Percentiles rank a stretch among this genome's conserved stretches.
phyloP scores from a whole-genome alignment of 768 basidiomycete genomes.

The Boletus eberwhitei region DNA sequence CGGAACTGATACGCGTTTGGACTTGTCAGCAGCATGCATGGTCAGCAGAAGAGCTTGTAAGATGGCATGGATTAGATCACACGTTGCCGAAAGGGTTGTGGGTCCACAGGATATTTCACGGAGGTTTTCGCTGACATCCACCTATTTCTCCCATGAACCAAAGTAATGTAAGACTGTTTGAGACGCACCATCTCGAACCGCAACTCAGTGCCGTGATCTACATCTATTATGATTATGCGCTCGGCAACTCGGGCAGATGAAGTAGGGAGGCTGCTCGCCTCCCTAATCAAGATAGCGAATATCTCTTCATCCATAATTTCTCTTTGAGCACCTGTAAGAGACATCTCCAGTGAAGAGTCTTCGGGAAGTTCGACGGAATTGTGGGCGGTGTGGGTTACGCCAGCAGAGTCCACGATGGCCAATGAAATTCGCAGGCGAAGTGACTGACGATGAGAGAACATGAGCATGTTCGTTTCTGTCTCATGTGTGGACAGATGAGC shows the following conservation, averaged over 20 bases:
- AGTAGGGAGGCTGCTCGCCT: slow-evolving; percentile 73
- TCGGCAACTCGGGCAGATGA: slow-evolving; percentile 79
- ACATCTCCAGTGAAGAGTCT: slow-evolving; percentile 43
- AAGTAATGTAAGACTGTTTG: not conserved
- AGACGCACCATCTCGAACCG: slow-evolving; percentile 67
- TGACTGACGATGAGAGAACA: slow-evolving; percentile 63
- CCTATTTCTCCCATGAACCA: slow-evolving; percentile 25
- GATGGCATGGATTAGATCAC: slow-evolving; percentile 65
- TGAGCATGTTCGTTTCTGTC: slow-evolving; percentile 40
- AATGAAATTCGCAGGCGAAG: slow-evolving; percentile 64
- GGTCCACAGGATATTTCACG: slow-evolving; percentile 8
- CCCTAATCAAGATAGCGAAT: slow-evolving; percentile 67
- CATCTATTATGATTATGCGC: slow-evolving; percentile 70
- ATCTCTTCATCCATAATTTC: slow-evolving; percentile 82
- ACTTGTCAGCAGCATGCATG: slow-evolving; percentile 50
- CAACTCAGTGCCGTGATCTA: slow-evolving; percentile 66
- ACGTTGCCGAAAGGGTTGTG: slow-evolving; percentile 35
- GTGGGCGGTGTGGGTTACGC: slow-evolving; percentile 31
- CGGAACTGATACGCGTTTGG: slow-evolving; percentile 33
- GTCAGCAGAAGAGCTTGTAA: slow-evolving; percentile 65
- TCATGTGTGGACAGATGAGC: slow-evolving; percentile 59
- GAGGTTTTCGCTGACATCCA: slow-evolving; percentile 29
- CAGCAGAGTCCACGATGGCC: slow-evolving; percentile 32
- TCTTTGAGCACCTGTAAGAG: slow-evolving; percentile 57
- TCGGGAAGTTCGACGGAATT: slow-evolving; percentile 36